Conservation (phyloP, 177 flowering plant species). For the Vitis hybrid region DNA sequence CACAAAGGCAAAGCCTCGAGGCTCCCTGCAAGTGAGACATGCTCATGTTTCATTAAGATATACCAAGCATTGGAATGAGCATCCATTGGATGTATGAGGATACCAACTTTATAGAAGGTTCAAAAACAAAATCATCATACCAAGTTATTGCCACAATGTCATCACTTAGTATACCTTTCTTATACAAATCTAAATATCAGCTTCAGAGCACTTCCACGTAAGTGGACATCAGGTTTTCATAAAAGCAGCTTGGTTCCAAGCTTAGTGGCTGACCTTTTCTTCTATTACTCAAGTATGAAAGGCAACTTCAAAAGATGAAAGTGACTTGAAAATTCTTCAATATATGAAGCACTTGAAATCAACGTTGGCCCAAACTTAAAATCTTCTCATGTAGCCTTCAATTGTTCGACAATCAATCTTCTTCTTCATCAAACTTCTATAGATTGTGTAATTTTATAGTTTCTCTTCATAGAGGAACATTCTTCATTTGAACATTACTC, state of each 20-base stretch:
- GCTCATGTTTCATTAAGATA: conserved; percentile 1
- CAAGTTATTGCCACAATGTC: conserved; percentile 12
- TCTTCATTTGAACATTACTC: conserved; percentile 25
- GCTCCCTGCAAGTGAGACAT: conserved; percentile 51
- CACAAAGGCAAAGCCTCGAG: conserved; percentile 92
- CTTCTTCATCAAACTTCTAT: conserved; percentile 69
- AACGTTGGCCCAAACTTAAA: conserved; percentile 47
- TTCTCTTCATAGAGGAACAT: conserved; percentile 55
- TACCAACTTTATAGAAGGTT: background rate
- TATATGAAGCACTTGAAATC: conserved; percentile 60
- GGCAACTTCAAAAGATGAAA: conserved; percentile 72
- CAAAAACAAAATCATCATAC: conserved; percentile 16
- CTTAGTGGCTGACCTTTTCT: conserved; percentile 73
- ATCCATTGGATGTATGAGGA: background rate
- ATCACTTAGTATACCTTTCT: conserved; percentile 26
- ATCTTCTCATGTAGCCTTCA: conserved; percentile 58
- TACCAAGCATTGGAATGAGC: background rate
- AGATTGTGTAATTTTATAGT: conserved; percentile 43
- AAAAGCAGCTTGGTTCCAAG: conserved; percentile 44
- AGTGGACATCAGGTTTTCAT: conserved; percentile 21
- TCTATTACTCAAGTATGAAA: conserved; percentile 54
- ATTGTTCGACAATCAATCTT: conserved; percentile 49
- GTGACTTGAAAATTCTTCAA: conserved; percentile 76
- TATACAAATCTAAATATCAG: conserved; percentile 16
- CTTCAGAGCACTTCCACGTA: conserved; percentile 22